Evolutionary conservation across 2,329 filamentous ascomycete genomes (phyloP), one percentile per base, ranked within the genome.

Genomic region (Penicillium sumatraense): DNA sequence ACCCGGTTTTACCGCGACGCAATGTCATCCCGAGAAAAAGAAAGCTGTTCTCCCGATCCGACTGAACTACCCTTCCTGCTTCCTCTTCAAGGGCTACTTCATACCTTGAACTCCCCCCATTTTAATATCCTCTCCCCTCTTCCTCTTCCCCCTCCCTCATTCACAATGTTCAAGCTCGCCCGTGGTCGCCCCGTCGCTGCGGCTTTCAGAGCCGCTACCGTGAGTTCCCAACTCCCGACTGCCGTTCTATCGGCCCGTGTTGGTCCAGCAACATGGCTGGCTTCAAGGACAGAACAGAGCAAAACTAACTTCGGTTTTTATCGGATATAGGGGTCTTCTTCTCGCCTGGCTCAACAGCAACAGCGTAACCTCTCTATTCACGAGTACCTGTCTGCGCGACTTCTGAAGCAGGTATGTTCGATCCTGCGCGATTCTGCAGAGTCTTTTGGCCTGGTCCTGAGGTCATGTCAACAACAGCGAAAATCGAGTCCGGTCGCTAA

Each of bases 341-440:
- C 75, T 68, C 77, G 80, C 55, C 56, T 84, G 70, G 84, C 80
- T 67, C 85, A 82, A 72, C 89, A 95, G 79, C 93, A 97, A 81
- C 86, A 84, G 79, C 87, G 95, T 82, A 88, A 89, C 73, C 86
- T 99, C 74, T 95, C 91, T 74, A 96, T 99, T 73, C 95, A 99
- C 84, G 95, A 99, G 83, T 98, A 97, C 82, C 89, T 93, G 72
- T 97, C 95, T 69, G 91, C 92, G 69, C 90, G 93, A 77, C 88
- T 99, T 67, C 85, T 99, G 72, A 90, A 87, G 72, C 80, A 78
- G 68, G 84, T 87, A 79, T 61, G 77, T 68, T 52, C 21, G 51
- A 50, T 14, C 6, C 14, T 44, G 51, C 49, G 44, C 10, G 31
- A 35, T 45, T 46, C 36, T 58, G 54, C 51, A 49, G 48, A 54